Conservation (phyloP, 2,329 filamentous ascomycete species). For the Macrophomina tecta region DNA sequence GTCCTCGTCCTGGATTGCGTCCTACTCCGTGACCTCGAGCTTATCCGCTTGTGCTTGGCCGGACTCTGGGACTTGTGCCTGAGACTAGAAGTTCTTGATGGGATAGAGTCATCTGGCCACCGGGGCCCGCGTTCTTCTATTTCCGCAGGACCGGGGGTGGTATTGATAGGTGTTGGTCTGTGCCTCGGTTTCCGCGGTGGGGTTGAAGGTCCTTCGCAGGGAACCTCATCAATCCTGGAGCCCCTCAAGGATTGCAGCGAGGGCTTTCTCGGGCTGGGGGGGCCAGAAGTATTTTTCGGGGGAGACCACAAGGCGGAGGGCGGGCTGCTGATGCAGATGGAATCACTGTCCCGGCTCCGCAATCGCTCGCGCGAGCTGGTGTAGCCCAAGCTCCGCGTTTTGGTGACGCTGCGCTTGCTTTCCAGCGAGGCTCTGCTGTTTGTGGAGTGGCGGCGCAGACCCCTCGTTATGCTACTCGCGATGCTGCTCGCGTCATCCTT, state of each 20-base stretch:
- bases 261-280: conserved; percentile 19
- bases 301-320: conserved; percentile 7
- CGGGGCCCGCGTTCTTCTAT: conserved; percentile 11
- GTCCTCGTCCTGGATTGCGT: conserved; percentile 35
- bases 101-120: conserved; percentile 23
- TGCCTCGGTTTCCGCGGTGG: conserved; percentile 1
- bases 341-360: conserved; percentile 47
- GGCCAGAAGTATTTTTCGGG: conserved; percentile 36
- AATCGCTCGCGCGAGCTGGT: conserved; percentile 75
- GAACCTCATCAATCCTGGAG: conserved; percentile 24
- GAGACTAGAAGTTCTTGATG: conserved; percentile 21
- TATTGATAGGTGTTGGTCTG: conserved; percentile 17
- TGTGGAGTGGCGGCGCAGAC: conserved; percentile 37
- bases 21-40: conserved; percentile 36
- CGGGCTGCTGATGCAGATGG: conserved; percentile 11
- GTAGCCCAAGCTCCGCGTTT: conserved; percentile 68
- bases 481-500: conserved; percentile 40
- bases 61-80: conserved; percentile 20
- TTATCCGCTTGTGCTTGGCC: conserved; percentile 31
- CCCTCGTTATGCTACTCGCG: conserved; percentile 49
- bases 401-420: conserved; percentile 38
- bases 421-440: conserved; percentile 44
- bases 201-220: conserved; percentile 20
- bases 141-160: conserved; percentile 7
- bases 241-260: conserved; percentile 25